A percentile compares a stretch with the other conserved stretches of the same genome.
These are phyloP conservation scores for Porogramme epimiltina DNA, from an alignment of 1,284 basidiomycete species.

Conservation along the genomic window DNA sequence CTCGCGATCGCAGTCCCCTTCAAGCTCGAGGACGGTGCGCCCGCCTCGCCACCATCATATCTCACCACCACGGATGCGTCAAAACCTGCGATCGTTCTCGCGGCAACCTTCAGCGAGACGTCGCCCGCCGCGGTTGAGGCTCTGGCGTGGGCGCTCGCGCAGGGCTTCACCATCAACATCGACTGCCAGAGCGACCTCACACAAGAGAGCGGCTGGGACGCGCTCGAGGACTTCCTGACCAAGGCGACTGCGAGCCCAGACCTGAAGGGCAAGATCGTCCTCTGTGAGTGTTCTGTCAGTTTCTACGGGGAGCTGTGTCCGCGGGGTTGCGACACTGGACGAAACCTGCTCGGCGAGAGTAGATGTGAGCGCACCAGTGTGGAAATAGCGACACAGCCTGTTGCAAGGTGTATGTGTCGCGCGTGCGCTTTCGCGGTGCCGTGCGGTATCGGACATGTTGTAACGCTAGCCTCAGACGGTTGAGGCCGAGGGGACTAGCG, in stretches of 20 bases:
- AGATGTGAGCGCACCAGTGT: no score
- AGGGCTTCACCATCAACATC: slow-evolving; percentile 66
- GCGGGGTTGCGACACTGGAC: no score
- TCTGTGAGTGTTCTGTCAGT: slow-evolving; percentile 56
- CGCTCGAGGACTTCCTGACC: slow-evolving; percentile 72
- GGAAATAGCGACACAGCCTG: no score
- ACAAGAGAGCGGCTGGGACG: slow-evolving; percentile 63
- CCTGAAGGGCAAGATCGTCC: slow-evolving; percentile 58
- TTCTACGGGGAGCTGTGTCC: no score
- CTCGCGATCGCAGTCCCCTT: slow-evolving; percentile 45
- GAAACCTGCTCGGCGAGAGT: no score
- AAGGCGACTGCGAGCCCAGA: slow-evolving; percentile 52
- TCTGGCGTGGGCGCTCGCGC: slow-evolving; percentile 64
- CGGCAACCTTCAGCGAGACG: slow-evolving; percentile 53
- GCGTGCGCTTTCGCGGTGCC: no score
- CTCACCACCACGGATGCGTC: slow-evolving; percentile 37
- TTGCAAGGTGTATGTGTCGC: no score
- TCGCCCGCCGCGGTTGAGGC: slow-evolving; percentile 51
- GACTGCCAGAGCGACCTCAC: slow-evolving; percentile 59
- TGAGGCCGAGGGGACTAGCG: no score
- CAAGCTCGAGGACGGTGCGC: slow-evolving; percentile 47
- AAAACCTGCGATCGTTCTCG: slow-evolving; percentile 51
- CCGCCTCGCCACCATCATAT: slow-evolving; percentile 39
- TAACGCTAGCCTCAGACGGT: no score
- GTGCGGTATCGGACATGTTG: no score